Evolutionary conservation across 2,329 filamentous ascomycete genomes (phyloP).

Genomic region (Madurella fahalii): DNA sequence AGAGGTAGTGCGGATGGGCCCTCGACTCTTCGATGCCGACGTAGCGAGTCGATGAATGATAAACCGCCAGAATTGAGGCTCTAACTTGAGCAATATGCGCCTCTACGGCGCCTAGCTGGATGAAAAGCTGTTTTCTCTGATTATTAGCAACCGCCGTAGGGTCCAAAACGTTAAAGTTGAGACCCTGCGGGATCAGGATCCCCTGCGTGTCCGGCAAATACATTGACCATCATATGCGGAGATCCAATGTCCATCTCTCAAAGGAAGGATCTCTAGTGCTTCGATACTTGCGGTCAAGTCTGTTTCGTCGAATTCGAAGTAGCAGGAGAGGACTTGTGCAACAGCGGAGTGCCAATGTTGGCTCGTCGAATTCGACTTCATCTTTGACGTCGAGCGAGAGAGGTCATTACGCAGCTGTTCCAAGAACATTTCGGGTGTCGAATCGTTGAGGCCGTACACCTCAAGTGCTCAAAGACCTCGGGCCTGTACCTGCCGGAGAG

Average conservation of each 20-base stretch:
- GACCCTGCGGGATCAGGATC: slow-evolving; percentile 1
- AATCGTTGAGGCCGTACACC: neutral
- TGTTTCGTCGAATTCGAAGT: neutral
- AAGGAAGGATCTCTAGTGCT: neutral
- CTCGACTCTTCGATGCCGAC: neutral
- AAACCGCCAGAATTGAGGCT: neutral
- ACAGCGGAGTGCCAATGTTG: slow-evolving; percentile 6
- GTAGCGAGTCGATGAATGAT: neutral
- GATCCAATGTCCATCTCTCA: neutral
- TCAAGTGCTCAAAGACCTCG: neutral
- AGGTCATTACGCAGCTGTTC: neutral
- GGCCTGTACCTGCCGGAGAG: neutral
- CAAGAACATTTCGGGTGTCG: neutral
- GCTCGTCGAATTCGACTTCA: slow-evolving; percentile 1
- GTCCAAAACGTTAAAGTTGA: neutral
- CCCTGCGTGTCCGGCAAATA: neutral
- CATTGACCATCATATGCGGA: neutral
- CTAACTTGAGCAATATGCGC: neutral
- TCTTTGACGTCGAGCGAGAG: neutral
- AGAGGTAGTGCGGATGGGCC: neutral
- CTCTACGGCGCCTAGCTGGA: neutral
- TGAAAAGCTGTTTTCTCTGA: slow-evolving; percentile 3
- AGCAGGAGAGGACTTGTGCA: neutral
- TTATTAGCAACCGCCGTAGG: slow-evolving; percentile 5
- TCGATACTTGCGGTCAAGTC: too few relatives aligned